A percentile compares a stretch with the other conserved stretches of the same genome.
These are phyloP conservation scores for Pseudonitzschia multiseries DNA, from an alignment of 108 stramenopile species.

Conservation along the genomic window DNA sequence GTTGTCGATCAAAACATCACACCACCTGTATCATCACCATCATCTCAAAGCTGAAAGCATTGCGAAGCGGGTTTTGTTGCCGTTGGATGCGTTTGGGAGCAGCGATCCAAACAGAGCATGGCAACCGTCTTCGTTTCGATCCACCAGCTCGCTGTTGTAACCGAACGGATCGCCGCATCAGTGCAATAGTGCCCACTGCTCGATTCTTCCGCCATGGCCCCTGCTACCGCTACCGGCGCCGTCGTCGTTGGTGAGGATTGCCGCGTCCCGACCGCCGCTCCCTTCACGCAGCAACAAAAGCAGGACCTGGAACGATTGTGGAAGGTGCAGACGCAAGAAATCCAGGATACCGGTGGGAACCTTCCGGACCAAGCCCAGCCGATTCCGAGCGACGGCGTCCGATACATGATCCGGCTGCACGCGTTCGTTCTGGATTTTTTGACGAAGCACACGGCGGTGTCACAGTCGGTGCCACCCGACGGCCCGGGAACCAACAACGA, in stretches of 20 bases:
- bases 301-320: constrained; percentile 42
- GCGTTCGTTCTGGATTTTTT: constrained; percentile 35
- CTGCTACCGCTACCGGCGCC: too few relatives aligned
- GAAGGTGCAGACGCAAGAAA: constrained; percentile 35
- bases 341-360: constrained; percentile 14
- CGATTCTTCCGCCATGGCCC: background rate
- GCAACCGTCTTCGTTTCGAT: background rate
- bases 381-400: background rate
- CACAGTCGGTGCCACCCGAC: background rate
- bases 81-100: too few relatives aligned
- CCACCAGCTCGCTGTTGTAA: background rate
- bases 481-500: constrained; percentile 2
- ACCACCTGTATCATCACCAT: too few relatives aligned
- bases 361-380: constrained; percentile 3
- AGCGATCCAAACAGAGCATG: background rate
- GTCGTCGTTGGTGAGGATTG: background rate
- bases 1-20: too few relatives aligned
- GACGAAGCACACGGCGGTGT: constrained; percentile 9
- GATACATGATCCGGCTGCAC: constrained; percentile 30
- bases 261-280: constrained; percentile 5
- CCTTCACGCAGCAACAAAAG: constrained; percentile 27
- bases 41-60: too few relatives aligned
- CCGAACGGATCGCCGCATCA: too few relatives aligned
- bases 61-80: too few relatives aligned
- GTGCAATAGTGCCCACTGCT: background rate